Conservation (phyloP, 2,329 filamentous ascomycete genomes). For the Sporothrix variecibatus region DNA sequence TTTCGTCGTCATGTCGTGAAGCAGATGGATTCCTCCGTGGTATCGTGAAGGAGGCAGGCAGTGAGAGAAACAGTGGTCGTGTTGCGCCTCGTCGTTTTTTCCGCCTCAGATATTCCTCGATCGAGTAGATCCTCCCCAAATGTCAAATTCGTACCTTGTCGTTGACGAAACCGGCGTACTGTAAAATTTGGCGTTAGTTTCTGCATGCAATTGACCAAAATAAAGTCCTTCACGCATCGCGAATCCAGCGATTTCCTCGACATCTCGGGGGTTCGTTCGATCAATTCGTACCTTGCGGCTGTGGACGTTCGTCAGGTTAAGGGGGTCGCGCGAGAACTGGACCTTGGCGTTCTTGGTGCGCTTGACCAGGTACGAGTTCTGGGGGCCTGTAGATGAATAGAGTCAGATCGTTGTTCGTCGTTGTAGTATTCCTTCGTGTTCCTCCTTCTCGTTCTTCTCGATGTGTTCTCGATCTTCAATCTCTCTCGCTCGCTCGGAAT, state of each 20-base stretch:
- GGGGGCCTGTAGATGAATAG: conserved; percentile 62
- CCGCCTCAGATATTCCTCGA: not conserved
- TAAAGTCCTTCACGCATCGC: not conserved
- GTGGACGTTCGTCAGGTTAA: conserved; percentile 92
- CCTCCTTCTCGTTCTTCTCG: not conserved
- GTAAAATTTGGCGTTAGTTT: conserved; percentile 29
- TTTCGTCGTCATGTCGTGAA: not conserved
- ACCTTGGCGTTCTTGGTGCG: conserved; percentile 75
- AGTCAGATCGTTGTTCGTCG: conserved; percentile 22
- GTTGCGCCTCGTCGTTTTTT: not conserved
- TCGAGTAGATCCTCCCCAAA: not conserved
- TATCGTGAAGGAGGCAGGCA: not conserved
- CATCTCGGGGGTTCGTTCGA: not conserved
- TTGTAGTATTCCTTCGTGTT: not conserved
- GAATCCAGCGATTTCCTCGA: not conserved
- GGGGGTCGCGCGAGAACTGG: conserved; percentile 89
- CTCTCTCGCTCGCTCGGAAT: not conserved
- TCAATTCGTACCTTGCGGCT: conserved; percentile 71
- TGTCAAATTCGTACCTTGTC: conserved; percentile 67
- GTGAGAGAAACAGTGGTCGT: not conserved
- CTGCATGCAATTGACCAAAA: not conserved
- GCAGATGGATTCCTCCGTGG: not conserved
- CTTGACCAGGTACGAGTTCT: conserved; percentile 93
- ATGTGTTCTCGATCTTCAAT: not conserved
- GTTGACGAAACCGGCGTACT: conserved; percentile 93